Evolutionary conservation across 192 early-diverging fungal species (phyloP).

Genomic region (Coemansia interrupta): DNA sequence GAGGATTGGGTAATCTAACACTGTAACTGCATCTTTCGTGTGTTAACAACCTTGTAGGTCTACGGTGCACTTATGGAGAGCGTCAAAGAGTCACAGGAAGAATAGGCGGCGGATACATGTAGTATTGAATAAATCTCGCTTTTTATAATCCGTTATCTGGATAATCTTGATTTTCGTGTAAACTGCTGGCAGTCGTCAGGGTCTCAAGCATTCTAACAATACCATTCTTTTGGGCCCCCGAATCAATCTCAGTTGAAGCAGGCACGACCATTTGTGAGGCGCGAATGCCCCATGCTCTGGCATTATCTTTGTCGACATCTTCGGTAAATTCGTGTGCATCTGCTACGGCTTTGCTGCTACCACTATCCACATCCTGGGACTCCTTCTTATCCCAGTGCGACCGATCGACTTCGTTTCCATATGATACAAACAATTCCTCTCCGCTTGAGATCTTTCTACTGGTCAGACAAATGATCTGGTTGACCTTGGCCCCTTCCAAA

Average conservation of each 20-base stretch:
- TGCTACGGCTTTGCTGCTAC: background rate
- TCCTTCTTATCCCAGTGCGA: constrained; percentile 58
- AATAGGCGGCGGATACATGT: background rate
- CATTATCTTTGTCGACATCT: background rate
- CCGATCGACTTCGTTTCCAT: constrained; percentile 80
- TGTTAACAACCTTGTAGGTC: constrained; percentile 13
- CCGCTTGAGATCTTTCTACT: constrained; percentile 64
- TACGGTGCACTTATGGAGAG: constrained; percentile 42
- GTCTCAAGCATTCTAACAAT: constrained; percentile 6
- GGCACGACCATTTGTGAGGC: too few relatives aligned
- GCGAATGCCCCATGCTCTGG: too few relatives aligned
- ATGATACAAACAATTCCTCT: constrained; percentile 84
- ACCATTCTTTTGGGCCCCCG: background rate
- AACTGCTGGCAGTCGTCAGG: background rate
- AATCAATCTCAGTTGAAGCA: background rate
- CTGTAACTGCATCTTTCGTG: background rate
- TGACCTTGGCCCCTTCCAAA: constrained; percentile 73
- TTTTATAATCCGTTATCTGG: background rate
- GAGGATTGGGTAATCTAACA: background rate
- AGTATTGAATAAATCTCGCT: too few relatives aligned
- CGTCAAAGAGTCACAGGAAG: background rate
- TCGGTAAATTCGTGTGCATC: background rate
- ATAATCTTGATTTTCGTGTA: background rate
- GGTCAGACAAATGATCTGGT: constrained; percentile 83
- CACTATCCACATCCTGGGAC: too few relatives aligned